Conservation (phyloP, 768 basidiomycete genomes). For the Pluteus cervinus region DNA sequence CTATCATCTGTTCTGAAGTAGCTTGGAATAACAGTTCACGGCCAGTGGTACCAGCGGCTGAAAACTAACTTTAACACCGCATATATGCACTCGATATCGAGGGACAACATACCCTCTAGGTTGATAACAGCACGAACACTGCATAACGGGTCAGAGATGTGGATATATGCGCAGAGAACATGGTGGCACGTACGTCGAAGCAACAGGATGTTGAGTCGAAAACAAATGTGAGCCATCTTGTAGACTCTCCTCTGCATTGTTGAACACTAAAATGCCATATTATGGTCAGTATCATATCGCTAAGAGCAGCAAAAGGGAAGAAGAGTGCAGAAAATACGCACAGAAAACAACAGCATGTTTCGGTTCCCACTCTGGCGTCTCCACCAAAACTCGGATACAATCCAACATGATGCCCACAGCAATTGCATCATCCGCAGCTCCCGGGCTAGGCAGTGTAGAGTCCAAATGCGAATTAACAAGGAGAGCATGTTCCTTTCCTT, state of each 20-base stretch:
- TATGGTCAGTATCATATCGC: background rate
- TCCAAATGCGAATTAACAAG: slow-evolving; percentile 90
- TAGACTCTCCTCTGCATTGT: slow-evolving; percentile 89
- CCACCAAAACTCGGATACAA: slow-evolving; percentile 69
- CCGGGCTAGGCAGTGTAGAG: slow-evolving; percentile 83
- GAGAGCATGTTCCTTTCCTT: slow-evolving; percentile 74
- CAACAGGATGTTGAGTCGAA: slow-evolving; percentile 80
- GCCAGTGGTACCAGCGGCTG: slow-evolving; percentile 83
- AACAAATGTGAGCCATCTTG: slow-evolving; percentile 95
- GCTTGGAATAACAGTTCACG: slow-evolving; percentile 94
- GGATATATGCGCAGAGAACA: background rate
- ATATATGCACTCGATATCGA: background rate
- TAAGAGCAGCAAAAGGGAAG: background rate
- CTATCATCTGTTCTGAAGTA: slow-evolving; percentile 91
- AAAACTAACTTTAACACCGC: slow-evolving; percentile 3
- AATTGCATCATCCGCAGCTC: slow-evolving; percentile 85
- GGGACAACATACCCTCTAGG: slow-evolving; percentile 73
- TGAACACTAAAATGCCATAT: slow-evolving; percentile 65
- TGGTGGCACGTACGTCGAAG: slow-evolving; percentile 49
- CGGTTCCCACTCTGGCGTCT: slow-evolving; percentile 65
- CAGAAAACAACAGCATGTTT: slow-evolving; percentile 77
- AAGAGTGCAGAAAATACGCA: slow-evolving; percentile 31
- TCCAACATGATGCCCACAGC: slow-evolving; percentile 92
- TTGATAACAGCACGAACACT: slow-evolving; percentile 87
- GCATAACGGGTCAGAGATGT: slow-evolving; percentile 2